Conservation (phyloP, 371 early-diverging fungal genomes). For the Caulochytrium protostelioides region DNA sequence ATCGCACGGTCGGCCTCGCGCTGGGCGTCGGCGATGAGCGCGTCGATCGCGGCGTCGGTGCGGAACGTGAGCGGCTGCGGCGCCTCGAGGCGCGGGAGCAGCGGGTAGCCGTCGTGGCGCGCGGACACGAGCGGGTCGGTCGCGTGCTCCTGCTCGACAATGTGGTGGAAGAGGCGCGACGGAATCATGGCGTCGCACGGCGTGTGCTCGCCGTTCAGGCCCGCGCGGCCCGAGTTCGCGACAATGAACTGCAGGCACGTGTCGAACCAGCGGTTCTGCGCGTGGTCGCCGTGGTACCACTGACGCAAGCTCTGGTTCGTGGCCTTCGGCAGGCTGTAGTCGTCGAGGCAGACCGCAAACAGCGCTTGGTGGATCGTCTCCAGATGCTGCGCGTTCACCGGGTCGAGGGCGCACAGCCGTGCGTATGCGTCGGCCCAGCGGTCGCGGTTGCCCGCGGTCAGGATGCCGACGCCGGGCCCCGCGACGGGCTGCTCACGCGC, state of each 20-base stretch:
- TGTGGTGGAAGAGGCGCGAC: slow-evolving; percentile 43
- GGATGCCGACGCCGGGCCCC: slow-evolving; percentile 40
- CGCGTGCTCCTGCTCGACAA: slow-evolving; percentile 29
- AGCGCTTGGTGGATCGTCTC: slow-evolving; percentile 52
- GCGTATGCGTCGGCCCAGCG: slow-evolving; percentile 41
- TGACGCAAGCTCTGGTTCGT: slow-evolving; percentile 38
- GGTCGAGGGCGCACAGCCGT: slow-evolving; percentile 15
- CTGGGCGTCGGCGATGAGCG: slow-evolving; percentile 31
- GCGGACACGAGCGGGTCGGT: background rate
- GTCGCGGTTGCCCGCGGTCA: slow-evolving; percentile 72
- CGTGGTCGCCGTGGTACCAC: slow-evolving; percentile 52
- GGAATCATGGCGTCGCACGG: slow-evolving; percentile 83
- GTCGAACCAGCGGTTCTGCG: slow-evolving; percentile 84
- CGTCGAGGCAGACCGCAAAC: slow-evolving; percentile 69
- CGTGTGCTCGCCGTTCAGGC: slow-evolving; percentile 86
- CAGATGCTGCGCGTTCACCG: slow-evolving; percentile 37
- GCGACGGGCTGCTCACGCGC: slow-evolving; percentile 8
- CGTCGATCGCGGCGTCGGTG: slow-evolving; percentile 18
- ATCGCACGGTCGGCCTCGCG: slow-evolving; percentile 35
- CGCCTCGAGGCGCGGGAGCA: too few relatives aligned
- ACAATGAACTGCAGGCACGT: slow-evolving; percentile 73
- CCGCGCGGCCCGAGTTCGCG: slow-evolving; percentile 60
- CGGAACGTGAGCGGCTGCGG: too few relatives aligned
- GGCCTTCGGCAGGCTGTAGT: slow-evolving; percentile 27
- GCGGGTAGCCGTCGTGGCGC: too few relatives aligned